Evolutionary conservation across 352 stramenopile genomes (phyloP), one percentile per base, ranked within the genome.

Genomic region (Globisporangium barbulae): DNA sequence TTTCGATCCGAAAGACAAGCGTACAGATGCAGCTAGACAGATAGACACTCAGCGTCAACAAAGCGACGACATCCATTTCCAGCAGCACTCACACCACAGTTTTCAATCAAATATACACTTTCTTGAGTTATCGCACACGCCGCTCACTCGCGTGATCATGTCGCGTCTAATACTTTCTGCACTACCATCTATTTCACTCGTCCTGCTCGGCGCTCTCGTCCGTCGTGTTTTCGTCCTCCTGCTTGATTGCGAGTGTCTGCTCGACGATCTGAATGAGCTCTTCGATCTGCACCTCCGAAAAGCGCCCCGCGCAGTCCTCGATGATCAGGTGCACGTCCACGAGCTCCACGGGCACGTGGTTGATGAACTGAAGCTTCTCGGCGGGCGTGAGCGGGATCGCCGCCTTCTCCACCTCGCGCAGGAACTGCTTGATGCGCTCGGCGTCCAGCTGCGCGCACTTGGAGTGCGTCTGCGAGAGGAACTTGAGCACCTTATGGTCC

Each of bases 401-500:
- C 0, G 70, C 66, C 37, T 83, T 72, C 8, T 76, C 68, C 15
- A 91, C 61, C 33, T 83, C 70, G 56, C 73, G 77, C 59, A 90
- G 61, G 58, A 93, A 93, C 41, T 78, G 67, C 53, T 88, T 78
- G 54, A 90, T 79, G 54, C 75, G 73, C 55, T 67, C 72, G 48
- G 75, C 58, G 55, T 69, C 79, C 22, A 94, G 67, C 28, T 67
- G 70, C 31, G 79, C 78, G 71, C 79, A 79, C 63, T 78, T 69
- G 54, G 81, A 88, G 65, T 90, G 75, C 65, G 67, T 76, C 67
- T 93, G 82, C 37, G 78, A 83, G 28, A 94, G 74, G 71, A 90
- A 93, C 71, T 93, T 94, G 76, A 93, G 79, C 70, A 94, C 81
- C 69, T 94, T 94, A 75, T 92, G 85, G 79, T 94, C 84, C 80